Evolutionary conservation across 352 stramenopile genomes (phyloP).

Genomic region (Lagenidium giganteum): DNA sequence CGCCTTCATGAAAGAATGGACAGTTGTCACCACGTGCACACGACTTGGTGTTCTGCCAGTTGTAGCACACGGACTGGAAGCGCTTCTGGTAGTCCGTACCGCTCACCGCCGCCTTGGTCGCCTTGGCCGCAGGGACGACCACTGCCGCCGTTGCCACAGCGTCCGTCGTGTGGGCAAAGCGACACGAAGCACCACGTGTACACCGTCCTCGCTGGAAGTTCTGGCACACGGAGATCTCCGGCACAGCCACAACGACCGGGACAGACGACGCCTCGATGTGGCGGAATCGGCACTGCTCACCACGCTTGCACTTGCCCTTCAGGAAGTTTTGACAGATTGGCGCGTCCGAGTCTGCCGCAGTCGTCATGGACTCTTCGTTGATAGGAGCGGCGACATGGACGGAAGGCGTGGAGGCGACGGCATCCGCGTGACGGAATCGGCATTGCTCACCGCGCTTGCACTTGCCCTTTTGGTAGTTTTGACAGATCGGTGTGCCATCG

Average conservation of each 20-base stretch:
- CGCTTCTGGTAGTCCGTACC: constrained; percentile 28
- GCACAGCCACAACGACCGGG: constrained; percentile 1
- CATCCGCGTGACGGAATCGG: constrained; percentile 20
- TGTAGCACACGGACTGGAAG: constrained; percentile 32
- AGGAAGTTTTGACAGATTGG: constrained; percentile 11
- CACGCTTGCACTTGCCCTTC: constrained; percentile 19
- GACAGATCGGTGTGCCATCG: constrained; percentile 16
- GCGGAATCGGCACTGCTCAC: constrained; percentile 3
- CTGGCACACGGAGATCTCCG: constrained; percentile 19
- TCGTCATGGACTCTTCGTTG: neutral
- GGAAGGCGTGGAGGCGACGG: neutral
- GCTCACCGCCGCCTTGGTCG: neutral
- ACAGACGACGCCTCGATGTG: neutral
- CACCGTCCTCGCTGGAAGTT: constrained; percentile 22
- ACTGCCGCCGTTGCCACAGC: neutral
- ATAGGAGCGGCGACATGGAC: neutral
- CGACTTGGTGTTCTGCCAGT: constrained; percentile 24
- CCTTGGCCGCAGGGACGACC: neutral
- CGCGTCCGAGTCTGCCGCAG: neutral
- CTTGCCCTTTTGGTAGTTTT: constrained; percentile 25
- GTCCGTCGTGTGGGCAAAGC: constrained; percentile 20
- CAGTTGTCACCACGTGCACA: constrained; percentile 22
- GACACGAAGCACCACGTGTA: constrained; percentile 18
- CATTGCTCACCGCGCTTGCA: constrained; percentile 27
- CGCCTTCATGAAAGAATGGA: constrained; percentile 22